Conservation (phyloP, 768 basidiomycete genomes). For the Leccinum disarticulatum region DNA sequence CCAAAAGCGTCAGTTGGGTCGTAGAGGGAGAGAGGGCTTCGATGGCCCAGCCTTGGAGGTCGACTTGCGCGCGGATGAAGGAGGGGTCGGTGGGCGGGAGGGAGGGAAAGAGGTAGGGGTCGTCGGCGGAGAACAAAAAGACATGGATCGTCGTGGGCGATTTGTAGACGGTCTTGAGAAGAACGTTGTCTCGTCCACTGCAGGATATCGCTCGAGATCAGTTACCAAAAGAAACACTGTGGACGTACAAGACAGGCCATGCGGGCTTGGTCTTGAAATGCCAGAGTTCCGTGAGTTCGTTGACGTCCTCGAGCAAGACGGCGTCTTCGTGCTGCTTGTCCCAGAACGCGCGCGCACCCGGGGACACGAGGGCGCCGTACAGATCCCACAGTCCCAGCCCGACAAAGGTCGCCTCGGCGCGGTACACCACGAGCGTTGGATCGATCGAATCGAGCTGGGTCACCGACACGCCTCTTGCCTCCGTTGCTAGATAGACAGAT, state of each 20-base stretch:
- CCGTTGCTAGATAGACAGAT: conserved; percentile 54
- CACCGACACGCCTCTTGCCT: conserved; percentile 87
- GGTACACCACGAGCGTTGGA: conserved; percentile 92
- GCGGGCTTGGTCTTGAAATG: conserved; percentile 87
- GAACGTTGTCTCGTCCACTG: conserved; percentile 87
- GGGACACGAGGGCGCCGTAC: conserved; percentile 82
- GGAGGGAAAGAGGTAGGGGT: conserved; percentile 79
- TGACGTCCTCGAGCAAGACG: conserved; percentile 82
- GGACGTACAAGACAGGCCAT: conserved; percentile 87
- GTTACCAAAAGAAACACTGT: background rate
- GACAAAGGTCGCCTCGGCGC: conserved; percentile 96
- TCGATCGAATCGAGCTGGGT: conserved; percentile 97
- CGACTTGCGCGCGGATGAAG: conserved; percentile 91
- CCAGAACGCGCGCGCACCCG: conserved; percentile 81
- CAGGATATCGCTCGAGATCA: background rate
- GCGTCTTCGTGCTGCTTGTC: conserved; percentile 91
- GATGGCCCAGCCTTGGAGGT: conserved; percentile 98
- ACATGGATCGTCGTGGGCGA: conserved; percentile 93
- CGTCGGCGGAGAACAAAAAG: conserved; percentile 92
- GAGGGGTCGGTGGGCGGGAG: conserved; percentile 67
- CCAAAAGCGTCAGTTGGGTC: conserved; percentile 87
- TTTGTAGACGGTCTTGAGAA: conserved; percentile 95
- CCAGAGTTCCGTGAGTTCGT: conserved; percentile 90
- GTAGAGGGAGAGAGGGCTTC: conserved; percentile 94
- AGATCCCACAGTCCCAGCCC: conserved; percentile 96